These are phyloP conservation scores for Polytrichum commune DNA, from an alignment of 225 moss, liverwort and hornwort species.

Conservation along the genomic window DNA sequence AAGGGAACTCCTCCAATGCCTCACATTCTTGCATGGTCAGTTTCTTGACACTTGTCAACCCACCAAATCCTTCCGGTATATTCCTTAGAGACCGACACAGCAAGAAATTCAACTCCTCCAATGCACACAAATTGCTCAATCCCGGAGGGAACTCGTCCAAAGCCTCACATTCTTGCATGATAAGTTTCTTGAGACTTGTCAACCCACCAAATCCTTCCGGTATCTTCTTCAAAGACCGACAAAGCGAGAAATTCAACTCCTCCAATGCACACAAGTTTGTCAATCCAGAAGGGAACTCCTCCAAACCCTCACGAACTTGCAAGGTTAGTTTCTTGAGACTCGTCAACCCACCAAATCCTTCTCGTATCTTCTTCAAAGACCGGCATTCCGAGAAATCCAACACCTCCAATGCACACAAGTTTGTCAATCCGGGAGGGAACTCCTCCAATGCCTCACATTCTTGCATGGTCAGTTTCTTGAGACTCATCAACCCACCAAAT, in stretches of 20 bases:
- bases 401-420: neutral
- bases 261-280: too few species aligned
- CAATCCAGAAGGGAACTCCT: too few species aligned
- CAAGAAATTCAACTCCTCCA: neutral
- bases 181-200: too few species aligned
- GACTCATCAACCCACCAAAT: neutral
- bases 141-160: neutral
- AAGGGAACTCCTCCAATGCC: neutral
- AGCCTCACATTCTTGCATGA: too few species aligned
- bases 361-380: neutral
- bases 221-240: neutral
- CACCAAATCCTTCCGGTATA: neutral
- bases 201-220: neutral
- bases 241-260: neutral
- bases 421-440: neutral
- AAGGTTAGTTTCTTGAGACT: neutral
- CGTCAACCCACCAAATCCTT: neutral
- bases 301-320: neutral
- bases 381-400: neutral
- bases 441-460: neutral
- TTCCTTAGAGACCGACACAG: neutral
- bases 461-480: neutral
- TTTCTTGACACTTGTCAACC: neutral
- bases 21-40: neutral
- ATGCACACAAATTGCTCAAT: neutral